Evolutionary conservation across 306 rosid genomes (phyloP).

Genomic region (Dalbergia cultrata): DNA sequence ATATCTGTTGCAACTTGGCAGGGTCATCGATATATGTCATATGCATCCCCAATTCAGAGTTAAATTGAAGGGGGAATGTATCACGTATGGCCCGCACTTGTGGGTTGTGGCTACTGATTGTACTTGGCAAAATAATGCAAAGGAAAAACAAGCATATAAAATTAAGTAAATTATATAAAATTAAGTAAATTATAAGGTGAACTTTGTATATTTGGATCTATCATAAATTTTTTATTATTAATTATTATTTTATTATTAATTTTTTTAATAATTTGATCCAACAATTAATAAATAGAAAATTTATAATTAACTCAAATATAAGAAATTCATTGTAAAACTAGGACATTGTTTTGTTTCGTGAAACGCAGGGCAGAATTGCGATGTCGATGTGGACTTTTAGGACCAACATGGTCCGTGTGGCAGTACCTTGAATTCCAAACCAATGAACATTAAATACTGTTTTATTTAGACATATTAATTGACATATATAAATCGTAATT

Average conservation of each 20-base stretch:
- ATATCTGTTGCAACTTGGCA: constrained; percentile 3
- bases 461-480: too few species aligned
- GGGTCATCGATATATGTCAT: background rate
- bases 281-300: too few species aligned
- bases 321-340: too few species aligned
- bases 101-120: background rate
- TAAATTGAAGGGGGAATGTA: background rate
- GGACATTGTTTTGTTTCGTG: constrained; percentile 25
- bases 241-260: too few species aligned
- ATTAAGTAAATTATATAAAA: background rate
- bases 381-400: constrained; percentile 24
- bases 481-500: too few species aligned
- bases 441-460: background rate
- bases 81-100: background rate
- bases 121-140: background rate
- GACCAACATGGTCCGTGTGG: background rate
- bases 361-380: constrained; percentile 12
- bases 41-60: background rate
- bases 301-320: too few species aligned
- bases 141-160: background rate
- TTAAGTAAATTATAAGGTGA: too few species aligned
- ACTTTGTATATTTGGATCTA: too few species aligned
- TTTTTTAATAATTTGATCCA: too few species aligned
- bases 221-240: too few species aligned
- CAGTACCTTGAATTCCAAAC: background rate